Percentiles rank a stretch among this genome's conserved stretches.
Evolutionary conservation across 108 stramenopile genomes (phyloP).

Genomic region (Epithemia pelagica): DNA sequence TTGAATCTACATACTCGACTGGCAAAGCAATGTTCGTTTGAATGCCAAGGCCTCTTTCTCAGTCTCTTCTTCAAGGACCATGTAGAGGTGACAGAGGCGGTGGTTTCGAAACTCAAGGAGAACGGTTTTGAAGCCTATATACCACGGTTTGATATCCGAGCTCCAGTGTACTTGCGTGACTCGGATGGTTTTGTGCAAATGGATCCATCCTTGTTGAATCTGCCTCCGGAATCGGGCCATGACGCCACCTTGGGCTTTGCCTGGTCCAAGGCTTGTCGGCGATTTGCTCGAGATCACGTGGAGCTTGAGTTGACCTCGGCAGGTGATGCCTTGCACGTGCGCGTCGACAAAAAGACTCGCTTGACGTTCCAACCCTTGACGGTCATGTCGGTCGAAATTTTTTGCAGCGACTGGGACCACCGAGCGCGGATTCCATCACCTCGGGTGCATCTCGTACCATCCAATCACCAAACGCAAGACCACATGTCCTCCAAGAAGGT

Average conservation of each 20-base stretch:
- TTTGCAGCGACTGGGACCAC: slow-evolving; percentile 32
- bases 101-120: slow-evolving; percentile 30
- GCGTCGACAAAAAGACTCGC: background rate
- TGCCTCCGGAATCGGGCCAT: slow-evolving; percentile 24
- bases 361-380: slow-evolving; percentile 25
- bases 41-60: slow-evolving; percentile 52
- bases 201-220: slow-evolving; percentile 32
- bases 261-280: slow-evolving; percentile 14
- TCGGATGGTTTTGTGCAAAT: slow-evolving; percentile 36
- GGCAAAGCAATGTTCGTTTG: slow-evolving; percentile 55
- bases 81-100: slow-evolving; percentile 33
- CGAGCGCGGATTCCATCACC: slow-evolving; percentile 38
- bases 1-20: slow-evolving; percentile 46
- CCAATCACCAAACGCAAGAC: slow-evolving; percentile 1
- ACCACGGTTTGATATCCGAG: slow-evolving; percentile 48
- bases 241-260: slow-evolving; percentile 35
- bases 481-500: slow-evolving; percentile 8
- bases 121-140: slow-evolving; percentile 53
- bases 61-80: slow-evolving; percentile 49
- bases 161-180: slow-evolving; percentile 49
- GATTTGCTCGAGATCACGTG: slow-evolving; percentile 14
- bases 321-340: background rate
- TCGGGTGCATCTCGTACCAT: background rate
- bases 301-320: background rate
- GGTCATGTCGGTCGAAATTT: slow-evolving; percentile 39